phyloP scores from a whole-genome alignment of 164 flowering plant genomes.

The Liquidambar formosana region DNA sequence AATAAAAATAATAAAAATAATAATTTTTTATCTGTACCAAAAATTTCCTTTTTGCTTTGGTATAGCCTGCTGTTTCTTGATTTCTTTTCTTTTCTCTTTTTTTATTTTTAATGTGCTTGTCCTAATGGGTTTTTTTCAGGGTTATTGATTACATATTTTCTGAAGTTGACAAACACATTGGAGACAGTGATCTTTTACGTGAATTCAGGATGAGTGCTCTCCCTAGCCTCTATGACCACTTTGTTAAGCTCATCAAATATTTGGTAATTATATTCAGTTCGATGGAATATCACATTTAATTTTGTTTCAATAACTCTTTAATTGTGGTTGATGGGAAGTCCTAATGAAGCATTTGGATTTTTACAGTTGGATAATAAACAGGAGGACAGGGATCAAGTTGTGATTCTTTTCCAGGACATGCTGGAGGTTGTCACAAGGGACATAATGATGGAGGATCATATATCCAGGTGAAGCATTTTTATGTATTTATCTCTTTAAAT shows the following conservation, averaged over 20 bases:
- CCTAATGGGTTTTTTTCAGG: constrained; percentile 37
- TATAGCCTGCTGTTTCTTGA: not conserved
- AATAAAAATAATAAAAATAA: too few species aligned
- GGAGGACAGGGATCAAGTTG: constrained; percentile 74
- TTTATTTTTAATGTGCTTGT: not conserved
- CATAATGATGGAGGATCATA: constrained; percentile 74
- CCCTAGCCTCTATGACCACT: constrained; percentile 70
- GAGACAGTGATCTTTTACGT: constrained; percentile 41
- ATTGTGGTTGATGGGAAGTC: not conserved
- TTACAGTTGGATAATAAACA: constrained; percentile 63
- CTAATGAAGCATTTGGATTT: constrained; percentile 1
- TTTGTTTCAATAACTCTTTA: not conserved
- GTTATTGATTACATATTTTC: constrained; percentile 63
- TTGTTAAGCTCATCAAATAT: constrained; percentile 67
- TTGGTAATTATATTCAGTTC: constrained; percentile 45
- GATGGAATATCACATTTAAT: not conserved
- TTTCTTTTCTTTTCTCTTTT: constrained; percentile 3
- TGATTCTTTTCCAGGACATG: constrained; percentile 94
- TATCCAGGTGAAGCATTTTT: constrained; percentile 50
- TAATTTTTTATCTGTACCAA: too few species aligned
- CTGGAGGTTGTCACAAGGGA: constrained; percentile 87
- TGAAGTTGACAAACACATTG: constrained; percentile 70
- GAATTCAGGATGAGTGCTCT: constrained; percentile 80
- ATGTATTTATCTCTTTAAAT: not conserved
- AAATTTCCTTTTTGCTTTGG: not conserved